Base-by-base conservation (phyloP, 768 basidiomycete species). In the Serendipita sp. region DNA sequence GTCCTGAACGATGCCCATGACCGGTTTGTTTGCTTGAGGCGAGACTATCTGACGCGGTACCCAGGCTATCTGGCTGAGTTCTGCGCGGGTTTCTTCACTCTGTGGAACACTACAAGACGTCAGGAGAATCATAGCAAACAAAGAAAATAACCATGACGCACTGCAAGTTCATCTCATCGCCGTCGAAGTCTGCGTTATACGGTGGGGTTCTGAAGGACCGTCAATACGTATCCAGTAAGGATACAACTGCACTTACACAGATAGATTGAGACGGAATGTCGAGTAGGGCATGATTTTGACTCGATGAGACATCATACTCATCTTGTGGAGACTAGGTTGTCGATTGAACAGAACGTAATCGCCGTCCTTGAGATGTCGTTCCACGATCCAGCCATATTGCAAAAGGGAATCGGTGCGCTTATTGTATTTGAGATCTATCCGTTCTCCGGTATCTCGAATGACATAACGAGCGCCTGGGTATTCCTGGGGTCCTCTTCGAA, bases 81-180 rank as follows among this genome's bases (percentile, higher is more conserved):
- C 96, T 0, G 96, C 95, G 62, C 96, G 83, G 34, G 96, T 98
- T 73, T 99, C 96, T 74, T 98, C 96, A 63, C 90, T 93, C 71
- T 99, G 96, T 26, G 96, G 96, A 42, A 99, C 85, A 72, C 92
- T 96, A 68, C 38, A n/a, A 60, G 64, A 33, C n/a, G n/a, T n/a
- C n/a, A n/a, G n/a, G n/a, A 64, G n/a, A 20, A 61, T 7, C n/a
- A 14, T 42, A 30, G n/a, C 43, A 42, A 2, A 51, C 22, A 30
- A 43, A 44, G 51, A 20, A 33, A 31, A 20, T 14, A 14, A 38
- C 28, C 0, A 33, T 62, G n/a, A 85, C 90, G 56, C 81, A 95
- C 92, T 98, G 96, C 88, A 98, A 90, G 76, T 99, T 98, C 96
- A 98, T 99, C 73, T 99, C 96, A 70, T 98, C 96, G 67, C 96